These are phyloP conservation scores for Aspergillus clavatus DNA, from an alignment of 2,329 filamentous ascomycete genomes.

Conservation along the genomic window DNA sequence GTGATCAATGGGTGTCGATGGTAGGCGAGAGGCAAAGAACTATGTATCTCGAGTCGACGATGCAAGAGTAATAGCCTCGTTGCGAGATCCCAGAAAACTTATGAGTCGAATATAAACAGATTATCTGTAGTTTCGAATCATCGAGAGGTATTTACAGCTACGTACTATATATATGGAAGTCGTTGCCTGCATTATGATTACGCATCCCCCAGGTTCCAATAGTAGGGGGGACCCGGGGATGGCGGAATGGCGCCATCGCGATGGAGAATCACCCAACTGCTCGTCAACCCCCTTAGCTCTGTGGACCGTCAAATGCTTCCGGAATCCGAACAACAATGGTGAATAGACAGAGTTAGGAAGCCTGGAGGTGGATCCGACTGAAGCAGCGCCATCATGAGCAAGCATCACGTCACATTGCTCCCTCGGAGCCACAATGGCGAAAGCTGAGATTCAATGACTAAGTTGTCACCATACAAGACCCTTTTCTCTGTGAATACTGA, in stretches of 20 bases:
- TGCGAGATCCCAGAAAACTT: too few relatives aligned
- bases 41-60: too few relatives aligned
- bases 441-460: background rate
- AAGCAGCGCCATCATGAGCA: background rate
- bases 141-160: too few relatives aligned
- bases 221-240: conserved; percentile 14
- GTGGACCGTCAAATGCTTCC: too few relatives aligned
- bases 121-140: too few relatives aligned
- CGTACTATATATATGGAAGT: background rate
- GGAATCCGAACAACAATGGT: background rate
- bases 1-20: too few relatives aligned
- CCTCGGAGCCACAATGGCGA: background rate
- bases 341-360: background rate
- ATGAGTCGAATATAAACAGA: too few relatives aligned
- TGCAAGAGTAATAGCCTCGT: too few relatives aligned
- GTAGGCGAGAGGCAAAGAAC: too few relatives aligned
- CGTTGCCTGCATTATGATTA: conserved; percentile 12
- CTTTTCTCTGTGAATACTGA: too few relatives aligned
- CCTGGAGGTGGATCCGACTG: background rate
- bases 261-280: conserved; percentile 23
- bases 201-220: conserved; percentile 5
- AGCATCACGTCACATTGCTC: background rate
- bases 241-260: conserved; percentile 30
- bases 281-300: too few relatives aligned
- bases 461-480: background rate